Conservation (phyloP, 2,329 filamentous ascomycete species). For the Lasiodiplodia theobromae region DNA sequence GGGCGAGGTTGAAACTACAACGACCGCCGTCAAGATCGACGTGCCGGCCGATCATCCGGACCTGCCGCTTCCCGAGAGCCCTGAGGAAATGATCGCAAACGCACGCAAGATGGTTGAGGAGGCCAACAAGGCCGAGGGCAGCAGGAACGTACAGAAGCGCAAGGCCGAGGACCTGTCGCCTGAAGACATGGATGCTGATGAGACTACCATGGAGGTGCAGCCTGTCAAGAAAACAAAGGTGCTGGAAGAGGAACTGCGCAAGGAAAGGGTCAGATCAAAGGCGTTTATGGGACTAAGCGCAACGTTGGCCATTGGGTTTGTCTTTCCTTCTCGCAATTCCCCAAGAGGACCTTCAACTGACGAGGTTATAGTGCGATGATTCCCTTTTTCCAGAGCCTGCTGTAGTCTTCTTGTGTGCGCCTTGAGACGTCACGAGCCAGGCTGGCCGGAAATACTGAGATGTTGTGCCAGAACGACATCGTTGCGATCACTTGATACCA, state of each 20-base stretch:
- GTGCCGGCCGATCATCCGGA: slow-evolving; percentile 72
- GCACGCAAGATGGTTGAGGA: slow-evolving; percentile 88
- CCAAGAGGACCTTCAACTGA: background rate
- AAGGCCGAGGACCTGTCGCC: slow-evolving; percentile 67
- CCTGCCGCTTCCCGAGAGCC: slow-evolving; percentile 77
- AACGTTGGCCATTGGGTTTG: slow-evolving; percentile 89
- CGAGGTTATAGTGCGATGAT: slow-evolving; percentile 19
- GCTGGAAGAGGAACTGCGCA: slow-evolving; percentile 78
- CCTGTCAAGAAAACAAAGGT: slow-evolving; percentile 75
- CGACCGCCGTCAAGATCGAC: slow-evolving; percentile 77
- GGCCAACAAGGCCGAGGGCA: slow-evolving; percentile 62
- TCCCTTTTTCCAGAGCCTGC: slow-evolving; percentile 27
- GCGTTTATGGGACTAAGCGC: slow-evolving; percentile 86
- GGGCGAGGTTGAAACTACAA: slow-evolving; percentile 70
- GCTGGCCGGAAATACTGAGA: background rate
- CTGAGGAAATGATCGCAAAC: slow-evolving; percentile 81
- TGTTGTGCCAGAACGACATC: background rate
- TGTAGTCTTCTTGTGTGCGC: background rate
- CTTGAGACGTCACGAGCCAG: background rate
- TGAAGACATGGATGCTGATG: slow-evolving; percentile 54
- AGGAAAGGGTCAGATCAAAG: slow-evolving; percentile 84
- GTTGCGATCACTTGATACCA: slow-evolving; percentile 11
- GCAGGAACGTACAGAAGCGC: slow-evolving; percentile 41
- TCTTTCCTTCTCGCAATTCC: slow-evolving; percentile 39
- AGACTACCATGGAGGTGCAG: slow-evolving; percentile 51